These are phyloP conservation scores for Dothideomycetes sp. DNA, from an alignment of 2,329 filamentous ascomycete species.

Conservation along the genomic window DNA sequence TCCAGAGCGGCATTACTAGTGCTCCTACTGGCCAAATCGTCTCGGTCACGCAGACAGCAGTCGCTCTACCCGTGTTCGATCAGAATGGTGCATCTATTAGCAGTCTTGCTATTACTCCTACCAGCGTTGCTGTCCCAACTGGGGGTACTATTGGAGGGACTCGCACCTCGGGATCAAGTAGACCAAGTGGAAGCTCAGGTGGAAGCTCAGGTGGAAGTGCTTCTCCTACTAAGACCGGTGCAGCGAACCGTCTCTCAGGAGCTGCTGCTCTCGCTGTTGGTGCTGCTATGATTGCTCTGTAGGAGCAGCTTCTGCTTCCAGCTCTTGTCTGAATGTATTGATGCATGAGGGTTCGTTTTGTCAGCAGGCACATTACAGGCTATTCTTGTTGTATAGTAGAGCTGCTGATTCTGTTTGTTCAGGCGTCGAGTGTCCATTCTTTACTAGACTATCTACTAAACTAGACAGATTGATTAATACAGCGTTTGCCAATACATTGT, in stretches of 20 bases:
- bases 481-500: too few species aligned
- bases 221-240: constrained; percentile 8
- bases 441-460: too few species aligned
- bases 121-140: constrained; percentile 48
- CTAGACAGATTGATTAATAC: too few species aligned
- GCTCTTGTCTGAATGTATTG: too few species aligned
- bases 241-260: constrained; percentile 10
- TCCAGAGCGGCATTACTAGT: constrained; percentile 63
- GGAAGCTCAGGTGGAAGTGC: constrained; percentile 2
- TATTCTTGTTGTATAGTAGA: too few species aligned
- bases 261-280: constrained; percentile 13
- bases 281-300: constrained; percentile 10
- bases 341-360: too few species aligned
- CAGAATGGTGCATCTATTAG: constrained; percentile 50
- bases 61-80: constrained; percentile 49
- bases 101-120: constrained; percentile 50
- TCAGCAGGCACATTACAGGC: too few species aligned
- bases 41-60: constrained; percentile 45
- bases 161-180: too few species aligned
- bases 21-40: constrained; percentile 51
- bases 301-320: too few species aligned
- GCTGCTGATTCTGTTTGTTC: too few species aligned
- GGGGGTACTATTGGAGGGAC: constrained; percentile 32
- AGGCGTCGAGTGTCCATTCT: too few species aligned
- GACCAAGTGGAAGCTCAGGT: constrained; percentile 1